phyloP scores from a whole-genome alignment of 2,329 filamentous ascomycete species.

The Lachnellula cervina region DNA sequence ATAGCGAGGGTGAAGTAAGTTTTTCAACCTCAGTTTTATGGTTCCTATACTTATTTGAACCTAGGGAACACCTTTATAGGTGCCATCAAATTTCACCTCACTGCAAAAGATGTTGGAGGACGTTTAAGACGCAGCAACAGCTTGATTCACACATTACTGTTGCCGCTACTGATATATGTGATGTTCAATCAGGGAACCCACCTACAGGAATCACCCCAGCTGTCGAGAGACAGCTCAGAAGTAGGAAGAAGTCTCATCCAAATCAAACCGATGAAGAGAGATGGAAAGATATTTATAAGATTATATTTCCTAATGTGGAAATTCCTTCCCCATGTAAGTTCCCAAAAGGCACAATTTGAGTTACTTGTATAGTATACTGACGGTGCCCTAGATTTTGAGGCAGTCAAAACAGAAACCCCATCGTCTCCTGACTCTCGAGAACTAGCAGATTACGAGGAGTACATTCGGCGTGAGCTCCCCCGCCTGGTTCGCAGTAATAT shows the following conservation, averaged over 20 bases:
- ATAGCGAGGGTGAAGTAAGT: conserved; percentile 17
- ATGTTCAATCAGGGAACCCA: background rate
- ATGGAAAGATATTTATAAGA: conserved; percentile 18
- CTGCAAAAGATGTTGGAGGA: conserved; percentile 14
- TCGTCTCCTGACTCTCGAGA: conserved; percentile 9
- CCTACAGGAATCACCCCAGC: conserved; percentile 13
- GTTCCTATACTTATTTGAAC: background rate
- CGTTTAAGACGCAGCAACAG: conserved; percentile 12
- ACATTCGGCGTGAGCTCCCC: conserved; percentile 14
- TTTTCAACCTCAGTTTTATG: background rate
- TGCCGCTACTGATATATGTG: conserved; percentile 7
- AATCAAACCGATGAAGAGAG: conserved; percentile 15
- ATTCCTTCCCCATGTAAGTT: conserved; percentile 21
- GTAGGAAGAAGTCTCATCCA: conserved; percentile 12
- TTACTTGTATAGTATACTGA: background rate
- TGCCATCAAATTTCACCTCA: conserved; percentile 11
- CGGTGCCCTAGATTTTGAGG: conserved; percentile 18
- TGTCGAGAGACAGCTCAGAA: conserved; percentile 11
- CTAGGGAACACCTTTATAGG: conserved; percentile 15
- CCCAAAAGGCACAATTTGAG: background rate
- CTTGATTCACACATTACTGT: conserved; percentile 13
- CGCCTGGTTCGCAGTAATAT: conserved; percentile 8
- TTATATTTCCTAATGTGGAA: conserved; percentile 16
- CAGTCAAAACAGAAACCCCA: conserved; percentile 6
- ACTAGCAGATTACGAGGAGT: conserved; percentile 13